Evolutionary conservation across 2,329 filamentous ascomycete species (phyloP), one percentile per base, ranked within the genome.

Genomic region (Fusarium temperatum): DNA sequence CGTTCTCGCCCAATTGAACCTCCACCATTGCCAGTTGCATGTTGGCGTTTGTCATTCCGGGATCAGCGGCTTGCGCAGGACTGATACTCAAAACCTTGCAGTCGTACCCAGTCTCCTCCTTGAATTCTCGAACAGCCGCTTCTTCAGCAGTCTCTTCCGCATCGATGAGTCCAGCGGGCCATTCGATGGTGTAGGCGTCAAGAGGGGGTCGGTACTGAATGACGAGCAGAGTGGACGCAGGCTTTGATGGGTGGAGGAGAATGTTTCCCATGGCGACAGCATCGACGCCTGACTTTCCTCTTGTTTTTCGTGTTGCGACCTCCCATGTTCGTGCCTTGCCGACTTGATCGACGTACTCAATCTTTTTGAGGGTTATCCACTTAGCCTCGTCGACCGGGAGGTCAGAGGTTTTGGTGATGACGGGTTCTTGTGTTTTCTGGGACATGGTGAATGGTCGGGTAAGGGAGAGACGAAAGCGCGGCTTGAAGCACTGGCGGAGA

Each of bases 11-110:
- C 5, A 78, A 36, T 30, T 77, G 66, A 45, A 72, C 77, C 24
- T 78, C 75, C 14, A 78, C 77, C 76, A 78, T 78, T 14, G 70
- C 76, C 8, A 78, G 50, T 32, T 78, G 76, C 75, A 78, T 78
- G 22, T 77, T 78, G 54, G 76, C 75, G 47, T 76, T 78, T 20
- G 73, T 70, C 76, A 78, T 78, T 53, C 76, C 76, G 0, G 76
- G 76, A 20, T 78, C 76, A 7, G 76, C 76, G 11, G 76, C 72
- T 47, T 73, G 73, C 6, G 66, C 66, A 8, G 76, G 76, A 12
- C 75, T 78, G 47, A 78, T 60, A 17, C 69, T 73, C 51, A 76
- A 42, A 11, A 78, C 73, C 9, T 65, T 74, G 67, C 76, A 78
- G 11, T 74, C 64, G 4, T 78, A 78, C 0, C 76, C 76, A 9